These are phyloP conservation scores for Neurospora sp. DNA, from an alignment of 495 filamentous ascomycete genomes.

Conservation along the genomic window DNA sequence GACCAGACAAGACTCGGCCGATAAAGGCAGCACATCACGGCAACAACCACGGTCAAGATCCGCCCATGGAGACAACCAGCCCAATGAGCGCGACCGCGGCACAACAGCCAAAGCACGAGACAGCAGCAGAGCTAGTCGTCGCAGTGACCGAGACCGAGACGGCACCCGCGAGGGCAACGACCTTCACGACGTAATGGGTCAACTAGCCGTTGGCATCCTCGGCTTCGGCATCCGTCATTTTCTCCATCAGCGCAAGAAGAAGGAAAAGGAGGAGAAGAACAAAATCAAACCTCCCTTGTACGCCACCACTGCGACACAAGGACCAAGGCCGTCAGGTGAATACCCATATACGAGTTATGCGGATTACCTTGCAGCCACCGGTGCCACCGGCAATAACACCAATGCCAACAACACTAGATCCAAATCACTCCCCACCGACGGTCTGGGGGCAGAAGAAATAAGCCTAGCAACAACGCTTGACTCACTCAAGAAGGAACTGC, in stretches of 20 bases:
- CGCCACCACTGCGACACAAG: not conserved
- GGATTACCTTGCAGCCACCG: not conserved
- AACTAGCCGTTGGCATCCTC: conserved; percentile 15
- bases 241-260: conserved; percentile 7
- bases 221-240: conserved; percentile 16
- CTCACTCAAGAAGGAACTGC: conserved; percentile 11
- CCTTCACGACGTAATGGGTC: conserved; percentile 15
- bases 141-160: not conserved
- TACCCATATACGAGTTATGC: not conserved
- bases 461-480: conserved; percentile 12
- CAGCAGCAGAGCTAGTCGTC: not conserved
- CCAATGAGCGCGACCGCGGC: not conserved
- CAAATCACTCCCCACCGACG: not conserved
- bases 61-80: not conserved
- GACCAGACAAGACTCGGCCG: not conserved
- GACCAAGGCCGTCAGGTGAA: not conserved
- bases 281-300: not conserved
- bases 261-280: not conserved
- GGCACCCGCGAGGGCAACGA: conserved; percentile 7
- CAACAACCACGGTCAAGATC: not conserved
- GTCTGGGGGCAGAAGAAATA: not conserved
- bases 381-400: not conserved
- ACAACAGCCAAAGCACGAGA: not conserved
- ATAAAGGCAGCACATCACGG: not conserved
- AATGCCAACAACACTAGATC: not conserved